These are phyloP conservation scores for Blastobotrys petasosporus DNA, from an alignment of 1,139 yeast species.

Conservation along the genomic window DNA sequence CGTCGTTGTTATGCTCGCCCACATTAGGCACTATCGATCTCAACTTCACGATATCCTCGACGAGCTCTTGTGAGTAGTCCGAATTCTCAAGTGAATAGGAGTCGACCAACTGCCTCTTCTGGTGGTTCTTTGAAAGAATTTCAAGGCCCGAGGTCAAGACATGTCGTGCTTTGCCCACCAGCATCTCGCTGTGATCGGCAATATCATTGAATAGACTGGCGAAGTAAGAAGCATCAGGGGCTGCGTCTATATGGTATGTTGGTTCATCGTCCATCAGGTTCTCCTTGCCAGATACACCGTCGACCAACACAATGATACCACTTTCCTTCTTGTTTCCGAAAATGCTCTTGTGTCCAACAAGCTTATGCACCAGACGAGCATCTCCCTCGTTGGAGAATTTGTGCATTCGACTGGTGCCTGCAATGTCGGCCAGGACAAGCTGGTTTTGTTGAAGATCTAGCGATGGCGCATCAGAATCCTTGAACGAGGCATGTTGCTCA, in stretches of 20 bases:
- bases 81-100: neutral
- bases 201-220: conserved; percentile 16
- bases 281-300: conserved; percentile 17
- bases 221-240: conserved; percentile 18
- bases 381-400: conserved; percentile 16
- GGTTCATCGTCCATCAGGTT: conserved; percentile 16
- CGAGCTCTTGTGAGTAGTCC: neutral
- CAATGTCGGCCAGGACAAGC: conserved; percentile 26
- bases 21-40: conserved; percentile 1
- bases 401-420: conserved; percentile 21
- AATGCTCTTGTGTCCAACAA: conserved; percentile 12
- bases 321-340: conserved; percentile 9
- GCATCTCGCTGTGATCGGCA: conserved; percentile 17
- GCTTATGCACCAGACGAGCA: conserved; percentile 14
- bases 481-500: conserved; percentile 10
- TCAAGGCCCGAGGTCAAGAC: conserved; percentile 18
- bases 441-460: conserved; percentile 23
- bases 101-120: conserved; percentile 6
- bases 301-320: conserved; percentile 22
- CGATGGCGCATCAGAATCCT: conserved; percentile 8
- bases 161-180: conserved; percentile 18
- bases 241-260: conserved; percentile 20
- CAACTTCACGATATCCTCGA: conserved; percentile 1
- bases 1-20: neutral
- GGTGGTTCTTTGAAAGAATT: conserved; percentile 13